Conservation (phyloP, 2,329 filamentous ascomycete species). For the Cladobotryum mycophilum region DNA sequence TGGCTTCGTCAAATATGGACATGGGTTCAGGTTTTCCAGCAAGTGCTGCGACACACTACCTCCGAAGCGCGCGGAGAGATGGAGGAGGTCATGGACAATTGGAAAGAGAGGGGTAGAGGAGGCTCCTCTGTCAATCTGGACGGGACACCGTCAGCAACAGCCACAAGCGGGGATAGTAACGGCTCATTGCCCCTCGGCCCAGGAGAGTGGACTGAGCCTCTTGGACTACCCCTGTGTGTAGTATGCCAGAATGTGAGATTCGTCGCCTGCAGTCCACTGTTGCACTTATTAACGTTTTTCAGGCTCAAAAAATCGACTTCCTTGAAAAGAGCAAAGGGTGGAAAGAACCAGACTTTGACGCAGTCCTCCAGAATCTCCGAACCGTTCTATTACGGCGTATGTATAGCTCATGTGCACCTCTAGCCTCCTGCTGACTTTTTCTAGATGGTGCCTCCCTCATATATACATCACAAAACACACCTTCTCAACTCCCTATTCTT, state of each 20-base stretch:
- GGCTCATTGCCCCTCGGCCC: conserved; percentile 72
- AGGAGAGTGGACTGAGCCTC: conserved; percentile 86
- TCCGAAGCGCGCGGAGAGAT: conserved; percentile 73
- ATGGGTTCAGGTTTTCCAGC: conserved; percentile 81
- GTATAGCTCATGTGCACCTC: conserved; percentile 21
- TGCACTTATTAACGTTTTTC: conserved; percentile 16
- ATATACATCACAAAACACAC: conserved; percentile 71
- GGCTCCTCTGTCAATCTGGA: conserved; percentile 58
- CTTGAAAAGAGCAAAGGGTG: conserved; percentile 85
- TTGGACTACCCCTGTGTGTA: conserved; percentile 82
- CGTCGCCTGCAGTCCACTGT: conserved; percentile 12
- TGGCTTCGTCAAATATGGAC: conserved; percentile 85
- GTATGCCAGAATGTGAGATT: conserved; percentile 84
- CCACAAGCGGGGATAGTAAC: conserved; percentile 51
- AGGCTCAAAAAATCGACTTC: conserved; percentile 84
- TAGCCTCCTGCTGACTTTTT: conserved; percentile 11
- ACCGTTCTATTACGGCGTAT: conserved; percentile 82
- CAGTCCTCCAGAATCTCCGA: conserved; percentile 85
- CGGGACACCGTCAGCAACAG: conserved; percentile 51
- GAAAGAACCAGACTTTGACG: conserved; percentile 96
- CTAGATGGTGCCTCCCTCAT: conserved; percentile 77
- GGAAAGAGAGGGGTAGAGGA: conserved; percentile 69
- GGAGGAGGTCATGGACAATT: conserved; percentile 76
- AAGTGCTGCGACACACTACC: conserved; percentile 67
- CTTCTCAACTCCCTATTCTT: conserved; percentile 70